These are phyloP conservation scores for thale cress (Arabidopsis thaliana) DNA, from an alignment of 345 rosid genomes.

Conservation along the genomic window TAIR10.1 NC_003076.8:9257001-9257500, in stretches of 20 bases:
- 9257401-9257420: slow-evolving; percentile 39
- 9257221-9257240: not conserved
- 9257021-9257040: slow-evolving; percentile 94
- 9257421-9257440: slow-evolving; percentile 89
- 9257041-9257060: slow-evolving; percentile 91
- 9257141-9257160: slow-evolving; percentile 1
- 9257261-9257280: not conserved
- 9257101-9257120: slow-evolving; percentile 80
- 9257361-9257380: not conserved
- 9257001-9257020: slow-evolving; percentile 90
- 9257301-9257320: slow-evolving; percentile 1
- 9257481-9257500: slow-evolving; percentile 58
- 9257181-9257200: not conserved
- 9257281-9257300: not conserved
- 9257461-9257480: slow-evolving; percentile 83
- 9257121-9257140: slow-evolving; percentile 84
- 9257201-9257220: not conserved
- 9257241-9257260: not conserved
- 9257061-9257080: slow-evolving; percentile 91
- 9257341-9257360: not conserved
- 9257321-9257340: not conserved
- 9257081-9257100: slow-evolving; percentile 97
- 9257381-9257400: not conserved
- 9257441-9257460: slow-evolving; percentile 89
- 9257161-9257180: not conserved